phyloP scores from a whole-genome alignment of 1,139 yeast species.

The Pneumocystis wakefieldiae region DNA sequence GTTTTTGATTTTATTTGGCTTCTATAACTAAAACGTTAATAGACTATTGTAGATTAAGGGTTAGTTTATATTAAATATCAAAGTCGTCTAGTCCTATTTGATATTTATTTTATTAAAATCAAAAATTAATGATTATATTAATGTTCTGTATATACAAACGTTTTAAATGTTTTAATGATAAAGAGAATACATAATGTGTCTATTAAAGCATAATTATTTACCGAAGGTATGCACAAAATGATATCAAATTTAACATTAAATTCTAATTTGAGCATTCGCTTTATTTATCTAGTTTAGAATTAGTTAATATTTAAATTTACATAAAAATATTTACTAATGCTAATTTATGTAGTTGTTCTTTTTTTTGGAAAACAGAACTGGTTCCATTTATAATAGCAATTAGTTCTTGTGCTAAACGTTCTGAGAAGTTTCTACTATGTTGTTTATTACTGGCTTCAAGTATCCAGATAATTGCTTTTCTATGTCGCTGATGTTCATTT shows the following conservation, averaged over 20 bases:
- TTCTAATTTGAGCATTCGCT: background rate
- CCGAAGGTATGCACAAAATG: background rate
- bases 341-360: constrained; percentile 7
- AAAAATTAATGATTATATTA: background rate
- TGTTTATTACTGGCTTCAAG: constrained; percentile 8
- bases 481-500: constrained; percentile 63
- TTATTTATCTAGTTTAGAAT: constrained; percentile 3
- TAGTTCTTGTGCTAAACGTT: constrained; percentile 11
- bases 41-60: background rate
- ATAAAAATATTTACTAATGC: constrained; percentile 6
- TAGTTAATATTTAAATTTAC: constrained; percentile 8
- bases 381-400: constrained; percentile 11
- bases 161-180: background rate
- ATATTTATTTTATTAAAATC: background rate
- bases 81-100: background rate
- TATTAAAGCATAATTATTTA: background rate
- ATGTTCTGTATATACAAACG: background rate
- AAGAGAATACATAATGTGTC: background rate
- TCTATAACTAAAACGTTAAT: background rate
- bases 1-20: constrained; percentile 8
- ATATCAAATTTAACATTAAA: background rate
- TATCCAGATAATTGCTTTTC: constrained; percentile 42
- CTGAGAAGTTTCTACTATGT: background rate
- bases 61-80: background rate
- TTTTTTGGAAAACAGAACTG: constrained; percentile 8